Evolutionary conservation across 2,329 filamentous ascomycete species (phyloP).

Genomic region (Fusarium tupiense): DNA sequence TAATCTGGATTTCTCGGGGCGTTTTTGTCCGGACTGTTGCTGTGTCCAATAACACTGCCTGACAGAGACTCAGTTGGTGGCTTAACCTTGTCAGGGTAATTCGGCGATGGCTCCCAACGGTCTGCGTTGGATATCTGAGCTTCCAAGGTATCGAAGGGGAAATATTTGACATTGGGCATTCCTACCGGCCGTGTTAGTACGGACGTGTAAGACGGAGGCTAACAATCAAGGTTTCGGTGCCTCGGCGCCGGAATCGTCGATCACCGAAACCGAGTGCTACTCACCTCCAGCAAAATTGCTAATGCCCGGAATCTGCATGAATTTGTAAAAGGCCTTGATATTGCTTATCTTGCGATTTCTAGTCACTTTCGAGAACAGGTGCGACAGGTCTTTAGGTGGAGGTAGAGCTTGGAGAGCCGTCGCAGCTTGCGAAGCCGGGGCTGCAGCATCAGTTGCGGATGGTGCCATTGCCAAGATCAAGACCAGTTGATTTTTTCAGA

Average conservation of each 20-base stretch:
- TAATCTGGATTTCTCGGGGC: conserved; percentile 43
- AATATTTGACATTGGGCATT: conserved; percentile 82
- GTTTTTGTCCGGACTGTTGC: neutral
- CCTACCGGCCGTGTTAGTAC: conserved; percentile 58
- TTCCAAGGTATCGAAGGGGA: conserved; percentile 91
- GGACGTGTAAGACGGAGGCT: neutral
- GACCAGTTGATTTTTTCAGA: neutral
- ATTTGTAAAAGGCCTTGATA: conserved; percentile 88
- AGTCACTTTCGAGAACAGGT: conserved; percentile 79
- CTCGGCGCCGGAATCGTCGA: conserved; percentile 2
- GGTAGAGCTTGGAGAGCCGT: conserved; percentile 26
- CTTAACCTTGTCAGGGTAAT: conserved; percentile 56
- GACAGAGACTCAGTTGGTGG: conserved; percentile 1
- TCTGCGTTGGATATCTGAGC: conserved; percentile 79
- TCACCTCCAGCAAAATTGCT: conserved; percentile 70
- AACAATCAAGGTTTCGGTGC: neutral
- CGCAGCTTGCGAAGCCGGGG: conserved; percentile 4
- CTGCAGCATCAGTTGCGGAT: conserved; percentile 28
- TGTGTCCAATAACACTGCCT: neutral
- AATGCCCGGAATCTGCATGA: conserved; percentile 74
- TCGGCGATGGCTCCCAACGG: conserved; percentile 77
- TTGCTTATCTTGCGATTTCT: conserved; percentile 70
- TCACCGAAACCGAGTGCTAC: conserved; percentile 28
- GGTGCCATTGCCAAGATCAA: conserved; percentile 26
- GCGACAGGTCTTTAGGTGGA: conserved; percentile 76